Conservation (phyloP, 805 yeast genomes). For the Candida awuae region DNA sequence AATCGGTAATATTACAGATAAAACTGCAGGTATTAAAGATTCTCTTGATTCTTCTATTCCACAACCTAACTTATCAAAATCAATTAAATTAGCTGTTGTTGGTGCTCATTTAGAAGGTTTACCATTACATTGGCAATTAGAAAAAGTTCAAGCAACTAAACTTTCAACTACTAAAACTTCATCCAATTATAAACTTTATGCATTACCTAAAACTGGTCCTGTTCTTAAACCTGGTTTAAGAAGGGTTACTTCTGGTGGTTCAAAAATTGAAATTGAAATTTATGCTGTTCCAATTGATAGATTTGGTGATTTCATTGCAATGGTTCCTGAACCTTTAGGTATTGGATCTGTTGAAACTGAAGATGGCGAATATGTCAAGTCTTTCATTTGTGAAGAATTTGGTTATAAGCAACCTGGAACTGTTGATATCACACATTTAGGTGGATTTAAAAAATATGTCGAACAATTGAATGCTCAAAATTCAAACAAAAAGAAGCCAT, state of each 20-base stretch:
- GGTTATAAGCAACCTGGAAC: conserved; percentile 73
- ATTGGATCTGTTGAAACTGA: conserved; percentile 86
- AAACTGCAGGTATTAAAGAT: conserved; percentile 31
- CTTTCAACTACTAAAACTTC: conserved; percentile 63
- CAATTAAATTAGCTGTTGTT: conserved; percentile 79
- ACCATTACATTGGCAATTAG: conserved; percentile 90
- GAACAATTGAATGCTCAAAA: conserved; percentile 21
- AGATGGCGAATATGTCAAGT: conserved; percentile 78
- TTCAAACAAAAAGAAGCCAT: conserved; percentile 43
- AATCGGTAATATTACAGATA: conserved; percentile 38
- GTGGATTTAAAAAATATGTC: conserved; percentile 79
- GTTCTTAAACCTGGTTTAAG: conserved; percentile 84
- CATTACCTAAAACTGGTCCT: conserved; percentile 76
- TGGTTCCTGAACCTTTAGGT: conserved; percentile 93
- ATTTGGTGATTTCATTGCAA: conserved; percentile 75
- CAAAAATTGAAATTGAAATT: conserved; percentile 65
- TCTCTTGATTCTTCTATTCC: conserved; percentile 41
- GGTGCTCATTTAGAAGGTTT: conserved; percentile 91
- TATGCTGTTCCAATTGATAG: conserved; percentile 71
- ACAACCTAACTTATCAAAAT: conserved; percentile 31
- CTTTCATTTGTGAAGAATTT: conserved; percentile 88
- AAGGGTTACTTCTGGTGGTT: conserved; percentile 48
- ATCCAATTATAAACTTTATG: conserved; percentile 64
- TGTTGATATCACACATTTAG: conserved; percentile 72
- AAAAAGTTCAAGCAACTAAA: conserved; percentile 70